Percentiles rank a stretch among this genome's conserved stretches.
Conservation (phyloP, 225 moss, liverwort and hornwort genomes). For the Marchantia paleacea region DNA sequence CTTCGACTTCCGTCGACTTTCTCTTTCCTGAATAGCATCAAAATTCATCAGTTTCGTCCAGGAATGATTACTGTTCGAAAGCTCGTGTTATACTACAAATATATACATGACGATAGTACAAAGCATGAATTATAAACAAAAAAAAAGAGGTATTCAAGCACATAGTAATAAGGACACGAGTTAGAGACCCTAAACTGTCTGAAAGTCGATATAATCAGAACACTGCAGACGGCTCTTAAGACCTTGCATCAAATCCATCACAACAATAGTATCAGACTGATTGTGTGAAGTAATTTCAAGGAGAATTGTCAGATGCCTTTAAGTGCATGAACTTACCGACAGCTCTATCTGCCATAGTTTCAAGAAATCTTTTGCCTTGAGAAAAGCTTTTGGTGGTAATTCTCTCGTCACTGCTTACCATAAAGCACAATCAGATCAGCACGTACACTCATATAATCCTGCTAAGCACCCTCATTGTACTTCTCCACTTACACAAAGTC, state of each 20-base stretch:
- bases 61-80: not conserved
- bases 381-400: conserved; percentile 60
- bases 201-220: too few relatives aligned
- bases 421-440: not conserved
- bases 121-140: not conserved
- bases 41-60: not conserved
- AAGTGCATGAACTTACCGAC: conserved; percentile 41
- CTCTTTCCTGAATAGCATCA: not conserved
- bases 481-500: not conserved
- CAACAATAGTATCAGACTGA: not conserved
- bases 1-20: not conserved
- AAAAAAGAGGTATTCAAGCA: not conserved
- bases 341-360: conserved; percentile 59
- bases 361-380: conserved; percentile 87
- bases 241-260: too few relatives aligned
- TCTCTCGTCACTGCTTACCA: conserved; percentile 58
- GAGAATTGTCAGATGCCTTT: not conserved
- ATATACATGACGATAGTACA: not conserved
- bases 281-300: not conserved
- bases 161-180: too few relatives aligned
- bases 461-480: not conserved
- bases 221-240: too few relatives aligned
- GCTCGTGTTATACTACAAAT: not conserved
- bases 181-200: not conserved
- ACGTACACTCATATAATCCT: not conserved